These are phyloP conservation scores for Chlamydomonas schloesseri DNA, from an alignment of 139 green algal species.

Conservation along the genomic window DNA sequence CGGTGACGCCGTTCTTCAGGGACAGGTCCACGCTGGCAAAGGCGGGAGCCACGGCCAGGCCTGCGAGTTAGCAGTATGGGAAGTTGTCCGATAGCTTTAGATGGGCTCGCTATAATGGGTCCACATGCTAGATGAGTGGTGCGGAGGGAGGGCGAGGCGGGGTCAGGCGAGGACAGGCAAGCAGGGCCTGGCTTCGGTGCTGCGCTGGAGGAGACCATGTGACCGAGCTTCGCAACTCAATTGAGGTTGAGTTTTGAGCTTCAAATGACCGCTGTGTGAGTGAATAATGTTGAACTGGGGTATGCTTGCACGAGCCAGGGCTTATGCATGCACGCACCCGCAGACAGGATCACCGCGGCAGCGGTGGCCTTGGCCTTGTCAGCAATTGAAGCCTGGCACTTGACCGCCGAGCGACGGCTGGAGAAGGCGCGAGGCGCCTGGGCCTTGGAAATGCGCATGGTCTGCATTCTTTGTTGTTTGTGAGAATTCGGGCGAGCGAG, in stretches of 20 bases:
- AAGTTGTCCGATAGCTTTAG: no score
- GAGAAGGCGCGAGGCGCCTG: neutral
- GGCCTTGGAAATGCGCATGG: neutral
- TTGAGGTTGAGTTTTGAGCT: neutral
- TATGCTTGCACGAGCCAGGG: neutral
- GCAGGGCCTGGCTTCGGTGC: no score
- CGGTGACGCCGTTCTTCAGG: constrained; percentile 25
- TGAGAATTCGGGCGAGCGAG: no score
- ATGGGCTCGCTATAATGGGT: no score
- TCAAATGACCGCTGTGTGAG: no score
- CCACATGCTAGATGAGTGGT: no score
- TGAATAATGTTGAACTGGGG: no score
- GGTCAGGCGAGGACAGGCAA: no score
- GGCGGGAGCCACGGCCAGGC: constrained; percentile 34
- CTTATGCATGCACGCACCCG: neutral
- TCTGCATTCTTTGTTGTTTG: constrained; percentile 4
- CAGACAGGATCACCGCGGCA: neutral
- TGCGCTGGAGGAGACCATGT: no score
- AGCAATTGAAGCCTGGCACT: neutral
- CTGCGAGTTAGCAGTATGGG: no score
- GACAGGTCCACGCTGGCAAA: constrained; percentile 34
- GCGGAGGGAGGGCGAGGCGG: no score
- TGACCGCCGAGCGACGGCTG: neutral
- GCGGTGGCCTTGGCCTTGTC: neutral
- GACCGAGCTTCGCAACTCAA: neutral